These are phyloP conservation scores for Saccharomyces kudriavzevii DNA, from an alignment of 805 yeast genomes.

Conservation along the genomic window DNA sequence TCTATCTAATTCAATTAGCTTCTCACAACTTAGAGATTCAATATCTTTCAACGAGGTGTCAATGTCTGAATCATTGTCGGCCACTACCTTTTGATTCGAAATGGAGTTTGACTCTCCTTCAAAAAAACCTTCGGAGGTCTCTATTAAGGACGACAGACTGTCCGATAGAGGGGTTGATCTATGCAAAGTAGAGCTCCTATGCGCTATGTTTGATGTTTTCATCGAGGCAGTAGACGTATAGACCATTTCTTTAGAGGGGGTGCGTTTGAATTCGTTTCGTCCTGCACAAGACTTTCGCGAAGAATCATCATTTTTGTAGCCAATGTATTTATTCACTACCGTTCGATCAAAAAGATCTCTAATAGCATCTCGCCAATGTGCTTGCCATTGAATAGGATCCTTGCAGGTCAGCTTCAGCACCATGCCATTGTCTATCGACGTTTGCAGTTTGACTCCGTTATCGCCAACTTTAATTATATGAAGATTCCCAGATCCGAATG, in stretches of 20 bases:
- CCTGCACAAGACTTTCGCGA: background rate
- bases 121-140: background rate
- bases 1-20: conserved; percentile 20
- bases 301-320: background rate
- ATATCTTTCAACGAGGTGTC: conserved; percentile 16
- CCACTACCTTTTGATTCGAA: background rate
- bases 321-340: background rate
- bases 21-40: conserved; percentile 19
- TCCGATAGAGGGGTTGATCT: conserved; percentile 17
- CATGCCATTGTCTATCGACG: conserved; percentile 18
- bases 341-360: conserved; percentile 9
- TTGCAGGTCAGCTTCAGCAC: conserved; percentile 14
- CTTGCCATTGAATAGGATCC: conserved; percentile 22
- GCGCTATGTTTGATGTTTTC: background rate
- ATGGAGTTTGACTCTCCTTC: background rate
- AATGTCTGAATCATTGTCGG: background rate
- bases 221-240: background rate
- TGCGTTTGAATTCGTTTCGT: background rate
- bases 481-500: conserved; percentile 20
- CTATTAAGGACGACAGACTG: conserved; percentile 9
- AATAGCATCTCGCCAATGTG: conserved; percentile 19
- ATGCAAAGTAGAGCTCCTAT: conserved; percentile 5
- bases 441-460: conserved; percentile 12
- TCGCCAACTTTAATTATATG: conserved; percentile 5
- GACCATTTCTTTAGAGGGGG: background rate